Percentiles rank a stretch among this genome's conserved stretches.
Evolutionary conservation across 2,329 filamentous ascomycete genomes (phyloP).

Genomic region (Fusarium dimerum): DNA sequence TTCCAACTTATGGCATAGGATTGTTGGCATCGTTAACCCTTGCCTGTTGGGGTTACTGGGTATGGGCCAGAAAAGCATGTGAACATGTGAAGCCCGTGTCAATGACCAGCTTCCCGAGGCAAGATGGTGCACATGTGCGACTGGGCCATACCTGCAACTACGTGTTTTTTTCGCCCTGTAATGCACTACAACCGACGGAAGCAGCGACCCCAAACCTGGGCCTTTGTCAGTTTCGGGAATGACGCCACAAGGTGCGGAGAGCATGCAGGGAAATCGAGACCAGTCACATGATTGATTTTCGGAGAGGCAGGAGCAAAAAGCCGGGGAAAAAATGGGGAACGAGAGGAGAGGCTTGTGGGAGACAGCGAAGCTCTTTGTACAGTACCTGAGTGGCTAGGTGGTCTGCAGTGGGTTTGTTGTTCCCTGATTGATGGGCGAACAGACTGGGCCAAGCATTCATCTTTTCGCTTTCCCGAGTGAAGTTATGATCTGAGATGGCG

Average conservation of each 20-base stretch:
- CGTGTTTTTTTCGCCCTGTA: conserved; percentile 3
- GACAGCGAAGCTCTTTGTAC: not conserved
- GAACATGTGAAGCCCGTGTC: conserved; percentile 28
- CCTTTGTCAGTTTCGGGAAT: conserved; percentile 19
- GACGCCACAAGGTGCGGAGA: conserved; percentile 21
- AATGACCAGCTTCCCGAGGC: conserved; percentile 25
- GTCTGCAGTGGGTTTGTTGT: not conserved
- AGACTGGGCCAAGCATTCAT: too few species aligned
- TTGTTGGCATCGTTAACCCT: not conserved
- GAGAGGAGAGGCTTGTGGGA: not conserved
- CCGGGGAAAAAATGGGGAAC: conserved; percentile 29
- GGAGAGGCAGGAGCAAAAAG: conserved; percentile 12
- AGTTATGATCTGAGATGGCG: too few species aligned
- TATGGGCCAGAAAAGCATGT: conserved; percentile 14
- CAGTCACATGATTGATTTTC: conserved; percentile 27
- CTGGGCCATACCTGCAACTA: conserved; percentile 3
- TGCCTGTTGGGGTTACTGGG: conserved; percentile 1
- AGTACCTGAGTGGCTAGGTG: not conserved
- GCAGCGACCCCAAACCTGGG: conserved; percentile 12
- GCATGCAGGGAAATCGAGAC: not conserved
- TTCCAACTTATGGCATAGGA: not conserved
- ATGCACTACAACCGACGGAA: conserved; percentile 26
- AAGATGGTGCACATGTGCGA: conserved; percentile 25
- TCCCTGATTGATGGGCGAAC: too few species aligned
- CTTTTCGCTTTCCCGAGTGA: too few species aligned